Percentiles rank a stretch among this genome's conserved stretches.
These are phyloP conservation scores for Akebia trifoliata DNA, from an alignment of 164 flowering plant species.

Conservation along the genomic window DNA sequence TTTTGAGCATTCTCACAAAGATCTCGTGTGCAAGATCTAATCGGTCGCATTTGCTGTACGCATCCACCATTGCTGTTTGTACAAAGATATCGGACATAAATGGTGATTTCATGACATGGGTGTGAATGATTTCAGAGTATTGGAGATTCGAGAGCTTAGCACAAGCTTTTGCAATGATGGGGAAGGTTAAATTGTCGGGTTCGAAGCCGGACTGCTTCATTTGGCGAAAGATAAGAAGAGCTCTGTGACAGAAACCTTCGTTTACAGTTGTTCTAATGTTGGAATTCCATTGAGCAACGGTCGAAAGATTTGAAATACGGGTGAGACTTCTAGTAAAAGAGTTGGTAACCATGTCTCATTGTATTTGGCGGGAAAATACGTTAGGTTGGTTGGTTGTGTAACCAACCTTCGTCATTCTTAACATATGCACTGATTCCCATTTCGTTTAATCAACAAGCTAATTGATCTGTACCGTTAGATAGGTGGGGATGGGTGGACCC, in stretches of 20 bases:
- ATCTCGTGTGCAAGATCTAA: conserved; percentile 26
- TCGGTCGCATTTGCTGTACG: conserved; percentile 37
- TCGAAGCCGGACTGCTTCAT: conserved; percentile 36
- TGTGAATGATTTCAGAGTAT: conserved; percentile 37
- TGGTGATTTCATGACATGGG: conserved; percentile 50
- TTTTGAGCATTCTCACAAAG: conserved; percentile 47
- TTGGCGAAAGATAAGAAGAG: conserved; percentile 45
- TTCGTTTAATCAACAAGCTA: too few species aligned
- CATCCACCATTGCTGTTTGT: conserved; percentile 42
- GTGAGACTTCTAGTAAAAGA: conserved; percentile 15
- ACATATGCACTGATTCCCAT: too few species aligned
- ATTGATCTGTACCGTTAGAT: too few species aligned
- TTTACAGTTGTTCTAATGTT: conserved; percentile 35
- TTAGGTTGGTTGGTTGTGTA: too few species aligned
- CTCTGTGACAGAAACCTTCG: conserved; percentile 25
- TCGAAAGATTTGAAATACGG: conserved; percentile 22
- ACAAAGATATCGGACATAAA: conserved; percentile 37
- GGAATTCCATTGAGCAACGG: conserved; percentile 37
- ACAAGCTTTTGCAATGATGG: conserved; percentile 57
- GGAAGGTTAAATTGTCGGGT: conserved; percentile 58
- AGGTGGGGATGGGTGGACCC: too few species aligned
- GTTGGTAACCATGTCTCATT: conserved; percentile 4
- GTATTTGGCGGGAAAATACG: too few species aligned
- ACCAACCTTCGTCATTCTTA: too few species aligned
- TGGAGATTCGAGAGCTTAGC: conserved; percentile 32